Base-by-base conservation (phyloP, 306 rosid genomes). In the Urtica urens region DNA sequence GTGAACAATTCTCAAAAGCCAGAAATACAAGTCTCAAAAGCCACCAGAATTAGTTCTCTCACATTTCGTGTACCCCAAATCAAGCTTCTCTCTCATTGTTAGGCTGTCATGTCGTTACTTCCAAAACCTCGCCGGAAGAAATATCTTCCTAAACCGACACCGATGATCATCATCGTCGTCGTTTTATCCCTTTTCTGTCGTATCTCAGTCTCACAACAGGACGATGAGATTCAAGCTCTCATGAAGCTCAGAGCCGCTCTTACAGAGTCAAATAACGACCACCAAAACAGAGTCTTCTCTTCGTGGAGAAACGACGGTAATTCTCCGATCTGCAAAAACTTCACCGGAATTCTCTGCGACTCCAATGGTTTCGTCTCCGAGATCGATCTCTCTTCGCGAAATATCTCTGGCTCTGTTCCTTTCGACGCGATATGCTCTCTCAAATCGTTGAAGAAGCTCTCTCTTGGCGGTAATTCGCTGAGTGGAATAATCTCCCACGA, bases 371-470 rank as follows among this genome's bases (percentile, higher is more conserved):
- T 44, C 19, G 94, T 87, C n/a, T 24, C 70, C 4, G 73, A 80
- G 66, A 80, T 87, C 79, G 70, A 78, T 17, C 83, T 87, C 9
- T 17, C 78, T 9, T 4, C 45, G 0, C 51, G 63, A 12, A 62
- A 69, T 7, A 67, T 87, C 10, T 31, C 41, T 19, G 94, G 96
- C 6, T 30, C 74, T 58, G 58, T 87, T 60, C 78, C 85, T 3
- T 76, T 87, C 33, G 76, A 70, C 25, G 56, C 87, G 7, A 63
- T 87, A 12, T 87, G 94, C 20, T 57, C 65, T 23, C 77, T 87
- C 53, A 65, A 37, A 20, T 63, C 57, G 4, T 69, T 87, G 29
- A 68, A 69, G 53, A 80, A 60, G 49, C 51, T 87, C 30, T 62
- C 85, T 50, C 21, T 87, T 5, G 87, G 63, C 17, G 43, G 43